phyloP scores from a whole-genome alignment of 805 yeast species.

The Hanseniaspora lachancei region DNA sequence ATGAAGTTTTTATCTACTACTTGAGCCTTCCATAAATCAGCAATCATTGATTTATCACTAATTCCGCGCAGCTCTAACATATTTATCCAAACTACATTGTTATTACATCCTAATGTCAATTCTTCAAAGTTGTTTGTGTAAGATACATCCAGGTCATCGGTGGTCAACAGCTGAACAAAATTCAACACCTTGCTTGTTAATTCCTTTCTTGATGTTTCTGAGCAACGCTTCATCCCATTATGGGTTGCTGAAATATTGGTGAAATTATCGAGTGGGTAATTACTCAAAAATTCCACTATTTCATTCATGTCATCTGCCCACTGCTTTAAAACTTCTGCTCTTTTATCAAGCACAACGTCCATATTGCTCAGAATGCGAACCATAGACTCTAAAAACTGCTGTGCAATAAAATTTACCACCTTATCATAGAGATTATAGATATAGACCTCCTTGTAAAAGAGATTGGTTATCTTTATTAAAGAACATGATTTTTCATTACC shows the following conservation, averaged over 20 bases:
- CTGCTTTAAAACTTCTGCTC: neutral
- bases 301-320: slow-evolving; percentile 2
- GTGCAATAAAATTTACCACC: slow-evolving; percentile 49
- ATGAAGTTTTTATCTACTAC: slow-evolving; percentile 20
- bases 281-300: neutral
- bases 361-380: slow-evolving; percentile 44
- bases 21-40: slow-evolving; percentile 22
- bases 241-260: slow-evolving; percentile 4
- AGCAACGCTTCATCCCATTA: slow-evolving; percentile 10
- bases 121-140: slow-evolving; percentile 28
- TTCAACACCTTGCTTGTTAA: neutral
- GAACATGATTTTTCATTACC: slow-evolving; percentile 32
- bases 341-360: neutral
- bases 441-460: slow-evolving; percentile 55
- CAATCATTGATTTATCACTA: slow-evolving; percentile 11
- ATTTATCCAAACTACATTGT: slow-evolving; percentile 25
- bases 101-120: slow-evolving; percentile 19
- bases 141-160: slow-evolving; percentile 17
- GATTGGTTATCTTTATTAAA: slow-evolving; percentile 29
- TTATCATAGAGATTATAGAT: slow-evolving; percentile 64
- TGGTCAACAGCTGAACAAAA: neutral
- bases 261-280: neutral
- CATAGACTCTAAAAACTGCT: slow-evolving; percentile 44
- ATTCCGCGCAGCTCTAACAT: slow-evolving; percentile 22
- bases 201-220: neutral